These are phyloP conservation scores for Fraxinus velutina DNA, from an alignment of 305 asterid genomes.

Conservation along the genomic window DNA sequence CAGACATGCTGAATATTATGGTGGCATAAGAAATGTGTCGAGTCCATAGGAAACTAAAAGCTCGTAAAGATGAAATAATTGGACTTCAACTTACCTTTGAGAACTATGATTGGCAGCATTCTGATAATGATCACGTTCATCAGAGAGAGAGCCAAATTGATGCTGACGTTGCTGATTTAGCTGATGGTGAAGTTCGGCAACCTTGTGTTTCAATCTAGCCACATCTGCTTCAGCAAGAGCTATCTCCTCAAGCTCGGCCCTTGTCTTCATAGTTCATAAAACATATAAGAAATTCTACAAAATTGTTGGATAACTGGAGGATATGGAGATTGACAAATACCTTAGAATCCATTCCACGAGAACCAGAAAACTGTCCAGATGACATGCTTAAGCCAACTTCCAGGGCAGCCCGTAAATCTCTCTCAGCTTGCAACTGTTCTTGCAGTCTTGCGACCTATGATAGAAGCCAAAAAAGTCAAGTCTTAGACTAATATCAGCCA, in stretches of 20 bases:
- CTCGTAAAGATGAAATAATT: background rate
- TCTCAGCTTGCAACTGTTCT: conserved; percentile 99
- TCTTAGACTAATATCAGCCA: conserved; percentile 15
- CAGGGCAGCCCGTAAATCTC: conserved; percentile 89
- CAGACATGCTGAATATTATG: background rate
- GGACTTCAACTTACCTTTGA: conserved; percentile 56
- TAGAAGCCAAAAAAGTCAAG: conserved; percentile 27
- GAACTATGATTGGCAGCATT: conserved; percentile 49
- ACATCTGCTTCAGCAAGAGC: conserved; percentile 99
- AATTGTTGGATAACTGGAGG: conserved; percentile 22
- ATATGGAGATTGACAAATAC: conserved; percentile 34
- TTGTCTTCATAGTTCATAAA: conserved; percentile 53
- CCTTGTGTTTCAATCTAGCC: conserved; percentile 86
- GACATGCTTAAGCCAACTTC: conserved; percentile 99
- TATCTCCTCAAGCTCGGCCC: conserved; percentile 97
- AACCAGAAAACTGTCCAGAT: conserved; percentile 73
- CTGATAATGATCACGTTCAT: conserved; percentile 58
- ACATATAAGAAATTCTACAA: conserved; percentile 22
- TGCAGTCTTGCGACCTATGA: conserved; percentile 82
- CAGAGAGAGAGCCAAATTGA: conserved; percentile 74
- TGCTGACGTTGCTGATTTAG: conserved; percentile 93
- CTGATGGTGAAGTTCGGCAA: conserved; percentile 92
- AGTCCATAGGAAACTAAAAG: background rate
- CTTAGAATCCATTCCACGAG: conserved; percentile 93
- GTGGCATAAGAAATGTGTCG: background rate